Base-by-base conservation (phyloP, 2,329 filamentous ascomycete genomes). In the Periconia sp. region DNA sequence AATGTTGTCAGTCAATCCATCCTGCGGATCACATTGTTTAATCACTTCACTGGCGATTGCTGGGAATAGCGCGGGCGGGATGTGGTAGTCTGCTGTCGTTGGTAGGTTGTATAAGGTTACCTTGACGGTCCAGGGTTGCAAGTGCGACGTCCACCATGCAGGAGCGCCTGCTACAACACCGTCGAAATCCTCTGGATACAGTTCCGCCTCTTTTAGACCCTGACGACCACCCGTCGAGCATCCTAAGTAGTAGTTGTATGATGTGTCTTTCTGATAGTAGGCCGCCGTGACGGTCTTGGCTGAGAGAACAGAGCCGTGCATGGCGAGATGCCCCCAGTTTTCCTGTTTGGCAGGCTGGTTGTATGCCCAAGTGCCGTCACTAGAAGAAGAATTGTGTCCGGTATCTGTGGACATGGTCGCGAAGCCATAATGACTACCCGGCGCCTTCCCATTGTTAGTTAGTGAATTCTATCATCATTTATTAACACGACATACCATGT, bases 221-320 rank as follows among this genome's bases (percentile, higher is more conserved):
- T 85, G 79, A 0, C 82, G 71, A 1, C 83, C 82, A 5, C 83
- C 83, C 0, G 79, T 77, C 0, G 80, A 84, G 55, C 82, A 85
- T 6, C 82, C 82, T 2, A 77, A 56, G 47, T 78, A 84, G 61
- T 84, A 85, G 5, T 73, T 76, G 38, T 75, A 77, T 10, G 65
- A 59, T 1, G 73, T 69, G 0, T 63, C 54, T 7, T 57, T 68
- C 3, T 66, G 61, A 50, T 83, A 83, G 63, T 78, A 83, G 1
- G 67, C 64, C 22, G 74, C 54, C 2, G 74, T 70, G 9, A 83
- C 59, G 11, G 66, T 41, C 55, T 82, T 82, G 5, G 75, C 74
- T 6, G 76, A 48, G 3, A 70, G 70, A 3, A 78, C 72, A 0
- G 77, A 75, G 6, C 74, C 76, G 52, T 83, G 80, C 63, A 67